Evolutionary conservation across 2,329 filamentous ascomycete genomes (phyloP).

Genomic region (Hymenoscyphus repandus): DNA sequence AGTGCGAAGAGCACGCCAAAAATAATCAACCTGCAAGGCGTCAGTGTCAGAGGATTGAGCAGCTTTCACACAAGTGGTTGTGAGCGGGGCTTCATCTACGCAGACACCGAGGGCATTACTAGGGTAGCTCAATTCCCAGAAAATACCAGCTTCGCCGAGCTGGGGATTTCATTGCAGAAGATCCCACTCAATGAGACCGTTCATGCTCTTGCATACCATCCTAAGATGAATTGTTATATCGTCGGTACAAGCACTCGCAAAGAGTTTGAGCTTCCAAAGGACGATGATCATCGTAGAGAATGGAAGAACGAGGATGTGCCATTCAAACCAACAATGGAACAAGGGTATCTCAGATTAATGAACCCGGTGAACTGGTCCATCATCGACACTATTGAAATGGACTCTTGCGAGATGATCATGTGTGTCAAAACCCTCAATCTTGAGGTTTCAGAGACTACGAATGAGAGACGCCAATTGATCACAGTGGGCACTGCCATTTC

Average conservation of each 20-base stretch:
- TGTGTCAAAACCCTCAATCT: conserved; percentile 79
- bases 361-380: conserved; percentile 72
- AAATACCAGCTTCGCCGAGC: conserved; percentile 63
- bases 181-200: conserved; percentile 66
- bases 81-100: conserved; percentile 77
- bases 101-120: conserved; percentile 67
- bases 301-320: conserved; percentile 66
- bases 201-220: conserved; percentile 70
- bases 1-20: conserved; percentile 72
- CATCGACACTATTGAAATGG: conserved; percentile 71
- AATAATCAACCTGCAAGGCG: conserved; percentile 66
- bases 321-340: conserved; percentile 63
- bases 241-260: conserved; percentile 63
- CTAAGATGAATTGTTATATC: conserved; percentile 68
- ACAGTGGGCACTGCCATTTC: conserved; percentile 79
- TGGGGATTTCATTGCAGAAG: conserved; percentile 71
- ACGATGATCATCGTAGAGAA: conserved; percentile 74
- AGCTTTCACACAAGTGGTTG: conserved; percentile 73
- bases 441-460: conserved; percentile 86
- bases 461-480: conserved; percentile 77
- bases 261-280: conserved; percentile 78
- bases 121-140: conserved; percentile 67
- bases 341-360: conserved; percentile 71
- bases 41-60: conserved; percentile 65
- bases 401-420: conserved; percentile 70